phyloP scores from a whole-genome alignment of 2,329 filamentous ascomycete genomes.

The Pezicula rhizophila region DNA sequence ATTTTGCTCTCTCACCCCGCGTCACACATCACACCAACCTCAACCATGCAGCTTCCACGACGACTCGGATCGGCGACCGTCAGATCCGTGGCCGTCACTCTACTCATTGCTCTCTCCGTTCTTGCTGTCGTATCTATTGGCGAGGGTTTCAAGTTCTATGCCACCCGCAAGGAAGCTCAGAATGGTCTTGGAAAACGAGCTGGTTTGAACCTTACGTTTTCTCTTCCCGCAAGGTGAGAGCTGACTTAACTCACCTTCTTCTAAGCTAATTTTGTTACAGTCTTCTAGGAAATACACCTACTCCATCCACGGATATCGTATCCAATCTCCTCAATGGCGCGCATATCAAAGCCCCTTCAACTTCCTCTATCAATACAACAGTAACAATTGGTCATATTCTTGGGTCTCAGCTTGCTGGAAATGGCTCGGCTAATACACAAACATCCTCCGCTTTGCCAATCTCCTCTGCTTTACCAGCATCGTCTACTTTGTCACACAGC shows the following conservation, averaged over 20 bases:
- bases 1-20: too few relatives aligned
- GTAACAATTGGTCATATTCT: neutral
- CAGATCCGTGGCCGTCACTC: constrained; percentile 7
- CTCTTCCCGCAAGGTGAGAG: constrained; percentile 14
- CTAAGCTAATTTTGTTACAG: too few relatives aligned
- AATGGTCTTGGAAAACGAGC: constrained; percentile 6
- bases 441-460: neutral
- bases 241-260: too few relatives aligned
- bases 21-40: too few relatives aligned
- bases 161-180: constrained; percentile 3
- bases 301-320: too few relatives aligned
- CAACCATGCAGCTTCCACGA: constrained; percentile 15
- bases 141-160: constrained; percentile 16
- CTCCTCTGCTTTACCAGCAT: too few relatives aligned
- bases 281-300: too few relatives aligned
- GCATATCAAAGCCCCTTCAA: neutral
- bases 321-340: too few relatives aligned
- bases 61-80: constrained; percentile 7
- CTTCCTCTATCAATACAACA: neutral
- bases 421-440: neutral
- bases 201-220: constrained; percentile 10
- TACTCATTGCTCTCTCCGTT: constrained; percentile 17
- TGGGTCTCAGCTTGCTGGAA: neutral
- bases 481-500: neutral
- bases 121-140: constrained; percentile 18